Percentiles rank a stretch among this genome's conserved stretches.
Evolutionary conservation across 257 asterid species (phyloP).

Genomic region (Jacaranda mimosifolia): DNA sequence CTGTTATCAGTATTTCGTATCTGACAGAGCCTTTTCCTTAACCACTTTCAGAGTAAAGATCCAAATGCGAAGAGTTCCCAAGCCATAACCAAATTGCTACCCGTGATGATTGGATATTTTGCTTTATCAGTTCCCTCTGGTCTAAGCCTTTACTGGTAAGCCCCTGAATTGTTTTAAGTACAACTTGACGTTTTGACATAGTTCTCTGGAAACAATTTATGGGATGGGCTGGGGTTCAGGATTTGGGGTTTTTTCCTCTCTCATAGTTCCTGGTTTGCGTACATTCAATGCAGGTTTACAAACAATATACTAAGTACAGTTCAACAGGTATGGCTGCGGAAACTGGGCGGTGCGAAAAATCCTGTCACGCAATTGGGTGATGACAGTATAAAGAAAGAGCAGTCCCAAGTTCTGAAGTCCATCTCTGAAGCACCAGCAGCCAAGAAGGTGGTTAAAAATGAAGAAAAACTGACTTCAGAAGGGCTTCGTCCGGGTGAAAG

Average conservation of each 20-base stretch:
- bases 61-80: conserved; percentile 88
- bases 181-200: not conserved
- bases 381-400: conserved; percentile 56
- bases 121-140: conserved; percentile 98
- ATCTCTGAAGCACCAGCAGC: conserved; percentile 56
- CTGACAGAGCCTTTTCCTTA: conserved; percentile 23
- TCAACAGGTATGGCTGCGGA: conserved; percentile 93
- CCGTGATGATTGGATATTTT: conserved; percentile 94
- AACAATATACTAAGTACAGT: conserved; percentile 89
- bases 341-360: conserved; percentile 86
- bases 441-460: conserved; percentile 48
- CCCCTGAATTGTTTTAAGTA: conserved; percentile 17
- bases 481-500: conserved; percentile 93
- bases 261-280: conserved; percentile 11
- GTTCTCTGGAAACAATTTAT: not conserved
- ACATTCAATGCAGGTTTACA: conserved; percentile 73
- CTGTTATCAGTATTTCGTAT: conserved; percentile 5
- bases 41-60: conserved; percentile 78
- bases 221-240: not conserved
- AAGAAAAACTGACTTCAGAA: conserved; percentile 54
- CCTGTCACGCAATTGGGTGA: conserved; percentile 60
- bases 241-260: not conserved
- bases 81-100: conserved; percentile 85
- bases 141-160: conserved; percentile 94
- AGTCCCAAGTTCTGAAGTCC: conserved; percentile 51